A percentile compares a stretch with the other conserved stretches of the same genome.
Evolutionary conservation across 139 green algal genomes (phyloP).

Genomic region (Monoraphidium neglectum): DNA sequence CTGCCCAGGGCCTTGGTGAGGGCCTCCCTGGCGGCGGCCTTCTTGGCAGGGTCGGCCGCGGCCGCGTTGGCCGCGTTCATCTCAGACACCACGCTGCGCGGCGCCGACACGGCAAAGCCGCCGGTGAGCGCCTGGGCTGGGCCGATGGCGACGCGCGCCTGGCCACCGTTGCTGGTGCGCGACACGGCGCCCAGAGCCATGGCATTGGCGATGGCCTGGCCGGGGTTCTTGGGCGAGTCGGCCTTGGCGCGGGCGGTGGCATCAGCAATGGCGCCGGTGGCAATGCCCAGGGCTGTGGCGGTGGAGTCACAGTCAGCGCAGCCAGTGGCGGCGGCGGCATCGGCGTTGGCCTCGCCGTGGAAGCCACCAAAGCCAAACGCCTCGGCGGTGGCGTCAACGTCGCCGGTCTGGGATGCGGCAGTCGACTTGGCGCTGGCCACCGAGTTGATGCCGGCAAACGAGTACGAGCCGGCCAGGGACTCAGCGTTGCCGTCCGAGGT

Average conservation of each 20-base stretch:
- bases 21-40: too few relatives aligned
- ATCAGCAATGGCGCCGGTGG: slow-evolving; percentile 13
- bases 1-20: too few relatives aligned
- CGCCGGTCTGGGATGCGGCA: slow-evolving; percentile 19
- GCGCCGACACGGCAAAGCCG: slow-evolving; percentile 21
- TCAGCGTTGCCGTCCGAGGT: slow-evolving; percentile 26
- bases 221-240: slow-evolving; percentile 6
- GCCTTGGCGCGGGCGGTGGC: slow-evolving; percentile 1
- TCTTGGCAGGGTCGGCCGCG: too few relatives aligned
- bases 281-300: slow-evolving; percentile 2
- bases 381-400: neutral
- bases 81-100: neutral
- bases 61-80: too few relatives aligned
- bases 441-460: slow-evolving; percentile 19
- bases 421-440: slow-evolving; percentile 3
- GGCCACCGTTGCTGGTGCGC: slow-evolving; percentile 23
- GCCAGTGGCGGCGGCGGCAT: neutral
- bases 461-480: slow-evolving; percentile 23
- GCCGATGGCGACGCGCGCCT: slow-evolving; percentile 12
- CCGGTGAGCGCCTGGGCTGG: slow-evolving; percentile 17
- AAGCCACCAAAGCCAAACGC: neutral
- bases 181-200: slow-evolving; percentile 18
- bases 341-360: slow-evolving; percentile 3
- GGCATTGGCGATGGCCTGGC: slow-evolving; percentile 24
- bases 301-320: slow-evolving; percentile 10